Conservation (phyloP, 768 basidiomycete species). For the Lentinula detonsa region DNA sequence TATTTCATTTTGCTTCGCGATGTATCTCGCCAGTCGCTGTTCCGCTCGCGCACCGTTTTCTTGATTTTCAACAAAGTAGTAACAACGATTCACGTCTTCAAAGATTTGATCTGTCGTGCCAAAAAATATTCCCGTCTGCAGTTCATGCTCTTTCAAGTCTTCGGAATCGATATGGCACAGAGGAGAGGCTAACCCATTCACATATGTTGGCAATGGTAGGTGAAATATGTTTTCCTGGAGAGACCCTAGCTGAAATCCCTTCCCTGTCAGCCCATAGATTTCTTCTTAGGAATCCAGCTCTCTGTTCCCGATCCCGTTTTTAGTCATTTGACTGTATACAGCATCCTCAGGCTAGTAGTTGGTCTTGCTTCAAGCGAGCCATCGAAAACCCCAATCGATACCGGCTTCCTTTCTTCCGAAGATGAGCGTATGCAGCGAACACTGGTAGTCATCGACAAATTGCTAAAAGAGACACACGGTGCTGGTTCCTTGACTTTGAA, state of each 20-base stretch:
- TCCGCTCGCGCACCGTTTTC: constrained; percentile 6
- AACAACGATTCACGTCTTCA: neutral
- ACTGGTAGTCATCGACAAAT: neutral
- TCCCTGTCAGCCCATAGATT: constrained; percentile 42
- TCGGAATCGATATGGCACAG: constrained; percentile 14
- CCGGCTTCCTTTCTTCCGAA: neutral
- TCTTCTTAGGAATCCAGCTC: constrained; percentile 36
- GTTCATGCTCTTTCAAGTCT: neutral
- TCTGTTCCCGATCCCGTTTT: constrained; percentile 4
- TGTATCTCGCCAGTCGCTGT: constrained; percentile 19
- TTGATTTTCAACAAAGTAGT: constrained; percentile 7
- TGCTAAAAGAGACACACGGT: neutral
- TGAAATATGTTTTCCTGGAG: constrained; percentile 12
- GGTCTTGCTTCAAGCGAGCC: neutral
- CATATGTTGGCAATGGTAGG: constrained; percentile 41
- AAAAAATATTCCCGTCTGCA: constrained; percentile 9
- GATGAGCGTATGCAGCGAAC: neutral
- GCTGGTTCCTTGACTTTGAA: neutral
- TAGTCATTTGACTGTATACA: constrained; percentile 5
- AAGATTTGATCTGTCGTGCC: neutral
- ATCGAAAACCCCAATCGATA: neutral
- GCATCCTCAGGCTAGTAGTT: constrained; percentile 12
- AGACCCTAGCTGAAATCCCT: constrained; percentile 13
- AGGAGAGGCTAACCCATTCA: constrained; percentile 25
- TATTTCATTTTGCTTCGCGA: constrained; percentile 31